Conservation (phyloP, 2,329 filamentous ascomycete genomes). For the Cladosporium sp. region DNA sequence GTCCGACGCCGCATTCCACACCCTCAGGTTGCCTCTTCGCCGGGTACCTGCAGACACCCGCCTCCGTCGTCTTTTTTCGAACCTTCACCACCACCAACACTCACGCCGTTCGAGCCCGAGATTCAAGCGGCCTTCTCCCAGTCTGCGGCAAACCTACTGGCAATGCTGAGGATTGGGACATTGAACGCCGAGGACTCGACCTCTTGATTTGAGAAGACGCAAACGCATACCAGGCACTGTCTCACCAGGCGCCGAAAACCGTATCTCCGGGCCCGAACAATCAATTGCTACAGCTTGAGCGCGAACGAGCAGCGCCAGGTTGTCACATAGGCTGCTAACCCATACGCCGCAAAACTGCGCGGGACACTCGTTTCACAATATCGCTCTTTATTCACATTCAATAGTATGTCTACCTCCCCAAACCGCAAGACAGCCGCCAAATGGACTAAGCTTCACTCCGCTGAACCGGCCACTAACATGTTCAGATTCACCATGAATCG, state of each 20-base stretch:
- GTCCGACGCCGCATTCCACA: slow-evolving; percentile 12
- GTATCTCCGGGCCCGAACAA: not conserved
- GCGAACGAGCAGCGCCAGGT: not conserved
- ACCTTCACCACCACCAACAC: not conserved
- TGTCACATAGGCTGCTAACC: too few species aligned
- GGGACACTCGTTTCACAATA: not conserved
- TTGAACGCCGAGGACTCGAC: slow-evolving; percentile 1
- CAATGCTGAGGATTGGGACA: slow-evolving; percentile 7
- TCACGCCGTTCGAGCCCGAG: not conserved
- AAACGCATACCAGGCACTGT: not conserved
- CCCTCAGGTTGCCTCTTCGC: slow-evolving; percentile 1
- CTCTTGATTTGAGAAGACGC: not conserved
- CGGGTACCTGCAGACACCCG: slow-evolving; percentile 10
- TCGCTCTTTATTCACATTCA: slow-evolving; percentile 3
- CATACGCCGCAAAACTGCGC: not conserved
- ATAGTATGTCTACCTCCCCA: slow-evolving; percentile 6
- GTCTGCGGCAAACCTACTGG: not conserved
- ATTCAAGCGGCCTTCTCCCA: not conserved
- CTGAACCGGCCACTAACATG: slow-evolving; percentile 4
- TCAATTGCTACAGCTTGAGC: not conserved
- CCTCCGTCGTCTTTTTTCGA: not conserved
- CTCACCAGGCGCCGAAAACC: not conserved
- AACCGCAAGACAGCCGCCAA: not conserved
- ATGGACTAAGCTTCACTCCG: not conserved
- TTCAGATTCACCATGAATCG: slow-evolving; percentile 14